phyloP scores from a whole-genome alignment of 2,329 filamentous ascomycete genomes.

The Ceratocystis huliohia region DNA sequence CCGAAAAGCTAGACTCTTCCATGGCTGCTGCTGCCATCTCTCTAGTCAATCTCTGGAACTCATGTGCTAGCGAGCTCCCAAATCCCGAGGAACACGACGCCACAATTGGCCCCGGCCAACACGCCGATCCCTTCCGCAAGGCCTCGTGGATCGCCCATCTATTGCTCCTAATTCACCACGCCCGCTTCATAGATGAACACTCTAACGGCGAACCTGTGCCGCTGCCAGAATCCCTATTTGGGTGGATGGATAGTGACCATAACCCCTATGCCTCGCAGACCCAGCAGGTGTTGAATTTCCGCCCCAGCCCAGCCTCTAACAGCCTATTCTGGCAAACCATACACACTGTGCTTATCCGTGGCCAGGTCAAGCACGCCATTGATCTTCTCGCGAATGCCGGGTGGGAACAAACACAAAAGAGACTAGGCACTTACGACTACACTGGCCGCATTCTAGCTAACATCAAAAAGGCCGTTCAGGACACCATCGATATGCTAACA shows the following conservation, averaged over 20 bases:
- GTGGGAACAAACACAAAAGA: slow-evolving; percentile 63
- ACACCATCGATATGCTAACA: slow-evolving; percentile 56
- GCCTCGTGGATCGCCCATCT: slow-evolving; percentile 68
- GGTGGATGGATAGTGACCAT: slow-evolving; percentile 70
- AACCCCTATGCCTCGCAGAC: slow-evolving; percentile 57
- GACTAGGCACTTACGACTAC: slow-evolving; percentile 56
- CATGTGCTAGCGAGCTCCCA: slow-evolving; percentile 38
- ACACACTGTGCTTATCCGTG: slow-evolving; percentile 61
- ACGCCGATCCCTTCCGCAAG: slow-evolving; percentile 54
- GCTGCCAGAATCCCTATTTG: slow-evolving; percentile 64
- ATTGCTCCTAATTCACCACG: slow-evolving; percentile 66
- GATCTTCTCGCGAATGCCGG: slow-evolving; percentile 59
- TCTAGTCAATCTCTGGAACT: slow-evolving; percentile 44
- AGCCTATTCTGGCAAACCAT: slow-evolving; percentile 74
- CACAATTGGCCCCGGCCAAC: slow-evolving; percentile 52
- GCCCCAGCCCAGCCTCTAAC: slow-evolving; percentile 64
- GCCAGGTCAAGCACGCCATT: slow-evolving; percentile 55
- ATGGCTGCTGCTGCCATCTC: slow-evolving; percentile 41
- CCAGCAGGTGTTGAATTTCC: slow-evolving; percentile 47
- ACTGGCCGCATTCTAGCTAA: slow-evolving; percentile 63
- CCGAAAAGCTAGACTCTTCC: slow-evolving; percentile 43
- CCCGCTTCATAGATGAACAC: slow-evolving; percentile 33
- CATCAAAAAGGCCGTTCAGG: slow-evolving; percentile 57
- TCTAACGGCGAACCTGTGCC: slow-evolving; percentile 37
- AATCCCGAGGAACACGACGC: slow-evolving; percentile 41